These are phyloP conservation scores for Sporothrix inflata DNA, from an alignment of 2,329 filamentous ascomycete species.

Conservation along the genomic window DNA sequence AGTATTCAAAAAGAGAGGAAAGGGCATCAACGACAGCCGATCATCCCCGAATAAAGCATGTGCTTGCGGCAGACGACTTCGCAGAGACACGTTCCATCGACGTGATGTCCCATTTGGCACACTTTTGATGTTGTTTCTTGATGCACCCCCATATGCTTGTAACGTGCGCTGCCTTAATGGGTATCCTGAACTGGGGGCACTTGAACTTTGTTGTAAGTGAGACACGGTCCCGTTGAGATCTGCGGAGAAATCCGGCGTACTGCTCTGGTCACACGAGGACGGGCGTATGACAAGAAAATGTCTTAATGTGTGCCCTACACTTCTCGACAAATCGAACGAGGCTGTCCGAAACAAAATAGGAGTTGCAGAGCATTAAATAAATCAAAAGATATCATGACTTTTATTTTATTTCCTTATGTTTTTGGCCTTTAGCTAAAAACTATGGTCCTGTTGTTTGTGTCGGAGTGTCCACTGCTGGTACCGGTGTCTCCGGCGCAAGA, in stretches of 20 bases:
- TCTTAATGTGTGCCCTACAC: background rate
- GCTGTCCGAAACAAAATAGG: background rate
- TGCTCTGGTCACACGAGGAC: background rate
- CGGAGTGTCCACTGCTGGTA: background rate
- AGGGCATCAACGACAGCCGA: background rate
- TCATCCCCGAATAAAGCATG: background rate
- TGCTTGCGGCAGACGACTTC: background rate
- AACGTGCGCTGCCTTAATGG: background rate
- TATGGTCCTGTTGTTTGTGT: background rate
- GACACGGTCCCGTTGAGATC: background rate
- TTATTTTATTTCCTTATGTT: background rate
- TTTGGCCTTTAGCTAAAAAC: background rate
- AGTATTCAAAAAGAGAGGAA: background rate
- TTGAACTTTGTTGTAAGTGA: background rate
- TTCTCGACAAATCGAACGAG: background rate
- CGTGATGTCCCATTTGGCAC: no score
- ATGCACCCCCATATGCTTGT: background rate
- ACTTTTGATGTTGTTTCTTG: background rate
- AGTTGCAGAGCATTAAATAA: background rate
- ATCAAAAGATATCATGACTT: background rate
- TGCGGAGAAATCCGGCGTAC: background rate
- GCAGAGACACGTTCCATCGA: background rate
- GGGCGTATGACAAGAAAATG: slow-evolving; percentile 6
- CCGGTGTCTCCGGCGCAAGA: background rate
- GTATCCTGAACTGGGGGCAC: background rate